Evolutionary conservation across 1,139 yeast species (phyloP), one percentile per base, ranked within the genome.

Genomic region (Pichia sp.): DNA sequence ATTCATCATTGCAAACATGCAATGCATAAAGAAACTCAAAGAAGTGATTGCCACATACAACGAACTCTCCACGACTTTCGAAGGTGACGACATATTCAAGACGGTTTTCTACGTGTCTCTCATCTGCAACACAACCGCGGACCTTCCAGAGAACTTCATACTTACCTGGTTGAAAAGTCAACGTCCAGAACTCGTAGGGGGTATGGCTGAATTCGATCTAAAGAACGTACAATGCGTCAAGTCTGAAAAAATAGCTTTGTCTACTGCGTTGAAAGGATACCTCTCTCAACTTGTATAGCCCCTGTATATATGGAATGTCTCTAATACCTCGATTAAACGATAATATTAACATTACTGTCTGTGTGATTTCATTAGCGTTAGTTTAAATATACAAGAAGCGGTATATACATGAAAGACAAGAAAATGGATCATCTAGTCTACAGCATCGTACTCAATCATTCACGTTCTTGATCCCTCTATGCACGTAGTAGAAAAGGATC

Each of bases 401-500:
- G n/a, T n/a, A n/a, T n/a, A n/a, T n/a, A n/a, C n/a, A n/a, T n/a
- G n/a, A n/a, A n/a, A n/a, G n/a, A n/a, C n/a, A n/a, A n/a, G n/a
- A n/a, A n/a, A n/a, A n/a, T n/a, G n/a, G n/a, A n/a, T n/a, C n/a
- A n/a, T n/a, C n/a, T n/a, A n/a, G n/a, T n/a, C n/a, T n/a, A n/a
- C n/a, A n/a, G n/a, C n/a, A n/a, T n/a, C n/a, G n/a, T n/a, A n/a
- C n/a, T n/a, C n/a, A 44, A 12, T 44, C 39, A 36, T 27, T 41
- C 32, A 40, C 34, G 28, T 75, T 77, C 10, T 73, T 76, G 17
- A 83, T 68, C 0, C 88, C 90, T 52, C 76, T 76, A 58, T 82
- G 77, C 34, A 83, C 72, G 56, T 79, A 74, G 58, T 84, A 84
- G 58, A 82, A 85, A 6, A 83, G 85, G 3, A 85, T 73, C 0